Base-by-base conservation (phyloP, 2,329 filamentous ascomycete genomes). In the Penicillium thymicola region DNA sequence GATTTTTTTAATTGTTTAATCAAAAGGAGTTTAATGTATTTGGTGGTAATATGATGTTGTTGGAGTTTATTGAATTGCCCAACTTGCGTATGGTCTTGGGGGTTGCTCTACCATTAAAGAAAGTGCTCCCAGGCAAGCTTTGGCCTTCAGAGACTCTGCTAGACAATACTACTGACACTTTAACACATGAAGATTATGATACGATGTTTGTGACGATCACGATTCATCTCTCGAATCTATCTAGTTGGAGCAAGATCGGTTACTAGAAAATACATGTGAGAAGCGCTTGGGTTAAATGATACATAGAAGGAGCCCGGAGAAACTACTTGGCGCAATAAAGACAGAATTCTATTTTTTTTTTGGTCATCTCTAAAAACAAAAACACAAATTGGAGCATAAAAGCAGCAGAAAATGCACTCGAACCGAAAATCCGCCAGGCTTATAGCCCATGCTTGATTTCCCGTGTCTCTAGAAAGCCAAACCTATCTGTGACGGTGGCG, bases 41-140 rank as follows among this genome's bases (percentile, higher is more conserved):
- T 21, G 37, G 38, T 32, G 21, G 46, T 54, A 54, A 54, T 54
- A 50, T 38, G 27, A 54, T 50, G 30, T 51, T 44, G 40, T 13
- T 44, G 21, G 21, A 25, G 44, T 34, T 46, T 23, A n/a, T 16
- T 27, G 27, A 21, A 45, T 45, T 44, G 42, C 7, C n/a, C 6
- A 30, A 13, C 10, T 44, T 44, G 27, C 27, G 10, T 14, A 45
- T 21, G 43, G 11, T 27, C n/a, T 30, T 28, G 11, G 42, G 11
- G 1, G 32, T 32, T 45, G 18, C 11, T 46, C 28, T 34, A 23
- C 13, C 8, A 46, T 23, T n/a, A 2, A 34, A 18, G 11, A 7
- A 46, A 34, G 13, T 34, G 11, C 6, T 10, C 6, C 2, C n/a
- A 32, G 8, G 41, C 41, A 44, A 44, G 25, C 10, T 18, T 30